Base-by-base conservation (phyloP, 2,329 filamentous ascomycete genomes). In the Tetracladium maxilliforme region DNA sequence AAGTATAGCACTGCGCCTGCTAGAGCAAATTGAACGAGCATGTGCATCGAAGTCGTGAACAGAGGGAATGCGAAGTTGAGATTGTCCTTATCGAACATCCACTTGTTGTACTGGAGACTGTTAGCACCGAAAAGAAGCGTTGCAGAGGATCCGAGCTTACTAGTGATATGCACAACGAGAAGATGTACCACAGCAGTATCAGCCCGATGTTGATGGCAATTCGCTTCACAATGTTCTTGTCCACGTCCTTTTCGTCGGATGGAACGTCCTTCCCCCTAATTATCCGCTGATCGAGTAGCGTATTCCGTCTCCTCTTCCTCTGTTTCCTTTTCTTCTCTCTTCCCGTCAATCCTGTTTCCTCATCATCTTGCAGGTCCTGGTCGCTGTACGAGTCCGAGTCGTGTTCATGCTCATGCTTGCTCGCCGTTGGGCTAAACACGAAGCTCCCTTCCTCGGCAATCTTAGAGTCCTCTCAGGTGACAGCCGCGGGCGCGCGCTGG, bases 41-140 rank as follows among this genome's bases (percentile, higher is more conserved):
- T 95, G 56, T 98, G 90, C 48, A 90, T 61, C 35, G 82, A 81
- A 4, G 90, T 98, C 8, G 86, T 93, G 52, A 95, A 95, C 24
- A 98, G 66, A 19, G 90, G 90, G 43, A 90, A 95, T 25, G 81
- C 75, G 48, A 98, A 98, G 51, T 94, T 77, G 38, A 92, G 69
- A 37, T 78, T 71, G 37, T 77, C 67, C 33, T 76, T 67, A 42
- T 81, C 80, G 54, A 98, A 95, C 87, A 98, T 95, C 90, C 90
- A 95, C 58, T 94, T 95, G 65, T 98, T 98, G 62, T 95, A 98
- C 77, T 90, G 39, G 19, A 13, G 16, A 21, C 21, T 15, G 23
- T 23, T 7, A 21, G 21, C n/a, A 17, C 36, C 27, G 17, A 26
- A 31, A 29, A 36, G 25, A 15, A 14, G 26, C 16, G 21, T n/a